Percentiles rank a stretch among this genome's conserved stretches.
Evolutionary conservation across 2,329 filamentous ascomycete species (phyloP).

Genomic region (Pseudogymnoascus sp.): DNA sequence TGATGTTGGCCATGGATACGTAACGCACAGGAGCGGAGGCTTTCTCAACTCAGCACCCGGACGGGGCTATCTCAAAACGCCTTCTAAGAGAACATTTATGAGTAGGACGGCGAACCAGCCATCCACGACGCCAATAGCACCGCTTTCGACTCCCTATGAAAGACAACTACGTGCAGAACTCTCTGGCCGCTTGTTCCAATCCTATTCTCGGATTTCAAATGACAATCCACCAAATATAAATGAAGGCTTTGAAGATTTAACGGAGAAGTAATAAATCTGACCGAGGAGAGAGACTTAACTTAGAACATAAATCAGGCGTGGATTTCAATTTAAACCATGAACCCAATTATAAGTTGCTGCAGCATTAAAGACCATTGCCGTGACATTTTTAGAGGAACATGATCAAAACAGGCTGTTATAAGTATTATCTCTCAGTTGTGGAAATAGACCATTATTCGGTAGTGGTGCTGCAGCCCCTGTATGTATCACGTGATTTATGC

Average conservation of each 20-base stretch:
- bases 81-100: conserved; percentile 41
- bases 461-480: not conserved
- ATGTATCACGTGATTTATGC: not conserved
- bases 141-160: conserved; percentile 38
- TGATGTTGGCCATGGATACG: conserved; percentile 20
- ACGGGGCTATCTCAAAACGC: conserved; percentile 32
- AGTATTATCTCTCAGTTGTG: not conserved
- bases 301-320: not conserved
- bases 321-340: not conserved
- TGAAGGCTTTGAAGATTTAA: conserved; percentile 3
- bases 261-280: not conserved
- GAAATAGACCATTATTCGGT: not conserved
- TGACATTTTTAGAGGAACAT: not conserved
- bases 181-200: conserved; percentile 6
- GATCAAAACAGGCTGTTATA: not conserved
- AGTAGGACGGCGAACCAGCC: conserved; percentile 32
- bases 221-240: not conserved
- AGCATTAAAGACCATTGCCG: not conserved
- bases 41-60: conserved; percentile 19
- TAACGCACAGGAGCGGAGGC: conserved; percentile 19
- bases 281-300: not conserved
- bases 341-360: not conserved
- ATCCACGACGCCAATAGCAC: conserved; percentile 38
- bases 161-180: conserved; percentile 27
- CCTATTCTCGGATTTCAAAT: conserved; percentile 3